Evolutionary conservation across 1,284 basidiomycete genomes (phyloP).

Genomic region (Ustilago sp.): DNA sequence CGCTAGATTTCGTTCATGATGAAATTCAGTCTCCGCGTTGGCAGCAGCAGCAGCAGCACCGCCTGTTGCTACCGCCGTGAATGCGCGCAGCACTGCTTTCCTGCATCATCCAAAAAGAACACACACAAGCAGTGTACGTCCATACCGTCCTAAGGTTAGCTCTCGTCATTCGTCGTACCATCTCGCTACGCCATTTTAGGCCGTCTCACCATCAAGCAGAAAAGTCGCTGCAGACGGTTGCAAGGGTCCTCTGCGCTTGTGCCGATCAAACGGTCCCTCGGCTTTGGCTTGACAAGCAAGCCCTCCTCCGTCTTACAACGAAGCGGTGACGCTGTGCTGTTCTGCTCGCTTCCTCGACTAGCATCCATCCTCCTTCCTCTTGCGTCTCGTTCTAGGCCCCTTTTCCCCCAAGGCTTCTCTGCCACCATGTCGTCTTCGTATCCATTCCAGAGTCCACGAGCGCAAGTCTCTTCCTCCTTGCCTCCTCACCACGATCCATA

Average conservation of each 20-base stretch:
- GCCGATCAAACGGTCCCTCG: neutral
- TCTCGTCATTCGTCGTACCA: constrained; percentile 2
- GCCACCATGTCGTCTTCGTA: constrained; percentile 52
- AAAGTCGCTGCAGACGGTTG: neutral
- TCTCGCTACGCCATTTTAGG: constrained; percentile 1
- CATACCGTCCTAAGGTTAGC: neutral
- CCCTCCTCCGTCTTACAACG: neutral
- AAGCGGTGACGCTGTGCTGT: constrained; percentile 1
- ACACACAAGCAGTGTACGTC: neutral
- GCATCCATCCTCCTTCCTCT: constrained; percentile 4
- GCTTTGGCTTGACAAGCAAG: neutral
- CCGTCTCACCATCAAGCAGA: constrained; percentile 4
- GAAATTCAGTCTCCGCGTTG: constrained; percentile 6
- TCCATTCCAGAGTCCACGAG: constrained; percentile 42
- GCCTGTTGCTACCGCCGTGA: constrained; percentile 2
- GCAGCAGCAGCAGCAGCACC: constrained; percentile 3
- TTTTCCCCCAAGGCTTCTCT: neutral
- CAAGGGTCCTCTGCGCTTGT: constrained; percentile 4
- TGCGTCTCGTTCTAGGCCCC: neutral
- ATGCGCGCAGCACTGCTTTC: constrained; percentile 26
- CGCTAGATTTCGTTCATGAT: constrained; percentile 1
- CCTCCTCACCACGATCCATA: constrained; percentile 17
- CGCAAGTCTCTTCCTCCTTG: constrained; percentile 31
- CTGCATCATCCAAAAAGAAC: neutral
- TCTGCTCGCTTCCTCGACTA: neutral